Percentiles rank a stretch among this genome's conserved stretches.
phyloP scores from a whole-genome alignment of 192 early-diverging fungal species.

The Borealophlyctis nickersoniae region DNA sequence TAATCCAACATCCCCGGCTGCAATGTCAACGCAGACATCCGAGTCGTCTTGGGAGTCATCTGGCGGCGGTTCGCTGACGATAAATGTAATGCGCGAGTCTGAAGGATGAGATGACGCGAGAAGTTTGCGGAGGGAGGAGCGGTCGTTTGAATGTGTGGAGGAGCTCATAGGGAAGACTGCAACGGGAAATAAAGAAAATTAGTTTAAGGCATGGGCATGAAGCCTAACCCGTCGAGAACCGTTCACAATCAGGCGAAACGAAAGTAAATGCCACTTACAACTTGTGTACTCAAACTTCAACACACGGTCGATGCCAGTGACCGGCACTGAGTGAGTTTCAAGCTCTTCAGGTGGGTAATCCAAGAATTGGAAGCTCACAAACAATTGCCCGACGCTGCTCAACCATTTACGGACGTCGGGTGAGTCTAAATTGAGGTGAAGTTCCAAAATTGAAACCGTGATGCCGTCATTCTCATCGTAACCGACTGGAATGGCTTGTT shows the following conservation, averaged over 20 bases:
- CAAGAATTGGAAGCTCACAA: conserved; percentile 39
- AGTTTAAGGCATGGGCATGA: too few species aligned
- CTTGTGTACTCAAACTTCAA: neutral
- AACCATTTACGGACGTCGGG: conserved; percentile 4
- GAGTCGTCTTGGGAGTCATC: neutral
- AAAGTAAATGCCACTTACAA: neutral
- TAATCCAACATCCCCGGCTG: too few species aligned
- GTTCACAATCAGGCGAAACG: neutral
- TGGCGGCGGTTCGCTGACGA: neutral
- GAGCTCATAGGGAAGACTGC: neutral
- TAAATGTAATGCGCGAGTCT: neutral
- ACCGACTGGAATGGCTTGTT: neutral
- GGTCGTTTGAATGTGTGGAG: neutral
- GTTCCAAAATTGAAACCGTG: neutral
- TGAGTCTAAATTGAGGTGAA: neutral
- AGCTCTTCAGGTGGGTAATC: conserved; percentile 33
- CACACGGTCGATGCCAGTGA: neutral
- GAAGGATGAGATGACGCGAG: neutral
- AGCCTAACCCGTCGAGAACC: too few species aligned
- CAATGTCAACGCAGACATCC: too few species aligned
- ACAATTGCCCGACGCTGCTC: conserved; percentile 25
- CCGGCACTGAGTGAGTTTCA: conserved; percentile 26
- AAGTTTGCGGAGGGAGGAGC: neutral
- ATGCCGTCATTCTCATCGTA: conserved; percentile 8
- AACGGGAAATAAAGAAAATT: neutral